Conservation (phyloP, 306 rosid species). For the Hippophae tibetana region DNA sequence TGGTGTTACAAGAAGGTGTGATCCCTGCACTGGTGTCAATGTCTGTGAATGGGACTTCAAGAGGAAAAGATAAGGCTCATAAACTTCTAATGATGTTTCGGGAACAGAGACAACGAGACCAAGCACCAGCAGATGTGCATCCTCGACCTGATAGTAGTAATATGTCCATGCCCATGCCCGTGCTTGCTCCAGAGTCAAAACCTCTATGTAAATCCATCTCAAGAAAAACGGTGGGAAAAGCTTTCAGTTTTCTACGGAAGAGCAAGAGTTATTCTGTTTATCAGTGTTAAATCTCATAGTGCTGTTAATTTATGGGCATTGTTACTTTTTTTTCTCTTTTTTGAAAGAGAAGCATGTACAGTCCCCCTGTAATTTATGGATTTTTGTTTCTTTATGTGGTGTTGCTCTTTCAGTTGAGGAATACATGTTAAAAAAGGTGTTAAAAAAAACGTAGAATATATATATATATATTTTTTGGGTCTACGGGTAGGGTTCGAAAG, state of each 20-base stretch:
- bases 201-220: constrained; percentile 69
- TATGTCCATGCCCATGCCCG: constrained; percentile 13
- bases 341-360: constrained; percentile 61
- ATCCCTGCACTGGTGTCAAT: constrained; percentile 91
- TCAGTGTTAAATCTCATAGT: constrained; percentile 55
- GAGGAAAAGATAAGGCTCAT: constrained; percentile 82
- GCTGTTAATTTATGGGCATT: constrained; percentile 55
- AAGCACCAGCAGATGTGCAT: constrained; percentile 26
- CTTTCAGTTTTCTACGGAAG: constrained; percentile 69
- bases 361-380: constrained; percentile 68
- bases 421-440: constrained; percentile 32
- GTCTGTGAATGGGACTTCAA: constrained; percentile 78
- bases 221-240: constrained; percentile 58
- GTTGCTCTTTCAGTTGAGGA: constrained; percentile 18
- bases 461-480: neutral
- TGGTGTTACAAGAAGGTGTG: constrained; percentile 93
- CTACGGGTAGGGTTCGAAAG: neutral
- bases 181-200: constrained; percentile 45
- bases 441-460: constrained; percentile 16
- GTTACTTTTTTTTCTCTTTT: constrained; percentile 18
- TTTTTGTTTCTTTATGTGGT: constrained; percentile 39
- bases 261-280: constrained; percentile 78
- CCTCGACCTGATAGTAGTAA: constrained; percentile 36
- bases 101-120: constrained; percentile 79
- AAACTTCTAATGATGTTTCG: constrained; percentile 83